A percentile compares a stretch with the other conserved stretches of the same genome.
phyloP scores from a whole-genome alignment of 2,329 filamentous ascomycete genomes.

The Tolypocladium tropicale region DNA sequence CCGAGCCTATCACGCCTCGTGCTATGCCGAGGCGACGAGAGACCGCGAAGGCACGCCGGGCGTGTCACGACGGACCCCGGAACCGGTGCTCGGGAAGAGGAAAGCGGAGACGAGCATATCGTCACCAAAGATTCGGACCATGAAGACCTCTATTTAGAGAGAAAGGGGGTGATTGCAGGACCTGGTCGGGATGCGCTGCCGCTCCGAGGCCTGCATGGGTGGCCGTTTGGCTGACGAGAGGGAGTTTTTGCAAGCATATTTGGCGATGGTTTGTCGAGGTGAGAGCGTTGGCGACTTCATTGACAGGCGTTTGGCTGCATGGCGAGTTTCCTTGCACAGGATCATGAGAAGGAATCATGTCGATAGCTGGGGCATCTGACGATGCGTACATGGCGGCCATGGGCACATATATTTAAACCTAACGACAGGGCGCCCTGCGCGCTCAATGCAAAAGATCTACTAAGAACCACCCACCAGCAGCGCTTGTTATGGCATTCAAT shows the following conservation, averaged over 20 bases:
- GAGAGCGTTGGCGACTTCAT: not conserved
- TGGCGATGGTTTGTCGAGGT: not conserved
- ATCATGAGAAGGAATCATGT: not conserved
- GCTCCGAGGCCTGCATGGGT: too few species aligned
- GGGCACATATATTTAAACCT: not conserved
- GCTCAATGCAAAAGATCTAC: not conserved
- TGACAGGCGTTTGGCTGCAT: not conserved
- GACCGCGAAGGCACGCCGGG: conserved; percentile 40
- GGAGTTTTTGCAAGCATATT: too few species aligned
- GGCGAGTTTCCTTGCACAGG: not conserved
- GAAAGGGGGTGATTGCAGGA: not conserved
- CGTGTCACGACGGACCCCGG: conserved; percentile 43
- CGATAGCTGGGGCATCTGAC: not conserved
- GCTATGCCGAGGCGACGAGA: conserved; percentile 71
- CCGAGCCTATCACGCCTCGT: conserved; percentile 82
- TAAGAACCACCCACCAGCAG: too few species aligned
- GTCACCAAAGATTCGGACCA: conserved; percentile 24
- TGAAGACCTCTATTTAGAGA: conserved; percentile 22
- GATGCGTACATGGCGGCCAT: not conserved
- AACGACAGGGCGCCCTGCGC: not conserved
- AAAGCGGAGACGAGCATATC: conserved; percentile 55
- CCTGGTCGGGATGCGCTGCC: not conserved
- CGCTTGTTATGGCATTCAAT: not conserved
- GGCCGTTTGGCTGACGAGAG: not conserved
- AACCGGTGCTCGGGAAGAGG: conserved; percentile 60